Conservation (phyloP, 2,329 filamentous ascomycete species). For the Fusarium gaditjirri region DNA sequence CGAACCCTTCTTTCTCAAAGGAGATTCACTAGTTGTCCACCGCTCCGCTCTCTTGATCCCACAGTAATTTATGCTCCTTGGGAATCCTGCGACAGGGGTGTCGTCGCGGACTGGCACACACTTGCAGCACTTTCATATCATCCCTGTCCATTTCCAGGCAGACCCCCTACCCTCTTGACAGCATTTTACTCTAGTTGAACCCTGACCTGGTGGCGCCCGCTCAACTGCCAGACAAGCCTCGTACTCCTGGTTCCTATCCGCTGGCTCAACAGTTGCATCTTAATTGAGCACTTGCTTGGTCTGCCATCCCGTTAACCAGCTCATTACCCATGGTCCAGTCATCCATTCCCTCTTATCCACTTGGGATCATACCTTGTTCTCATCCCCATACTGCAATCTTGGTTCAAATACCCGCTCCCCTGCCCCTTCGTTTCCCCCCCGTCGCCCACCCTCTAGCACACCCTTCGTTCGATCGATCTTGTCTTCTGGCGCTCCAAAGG, state of each 20-base stretch:
- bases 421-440: slow-evolving; percentile 47
- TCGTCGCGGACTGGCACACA: slow-evolving; percentile 34
- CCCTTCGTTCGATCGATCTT: slow-evolving; percentile 46
- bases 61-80: slow-evolving; percentile 39
- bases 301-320: slow-evolving; percentile 45
- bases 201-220: slow-evolving; percentile 32
- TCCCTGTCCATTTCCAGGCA: slow-evolving; percentile 34
- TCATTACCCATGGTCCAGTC: slow-evolving; percentile 44
- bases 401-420: slow-evolving; percentile 51
- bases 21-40: slow-evolving; percentile 37
- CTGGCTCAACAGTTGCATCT: slow-evolving; percentile 35
- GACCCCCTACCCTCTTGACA: slow-evolving; percentile 22
- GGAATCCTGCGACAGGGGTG: slow-evolving; percentile 39
- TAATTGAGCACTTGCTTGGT: slow-evolving; percentile 36
- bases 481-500: slow-evolving; percentile 42
- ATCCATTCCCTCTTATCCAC: slow-evolving; percentile 47
- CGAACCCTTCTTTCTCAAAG: slow-evolving; percentile 24
- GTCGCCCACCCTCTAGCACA: slow-evolving; percentile 44
- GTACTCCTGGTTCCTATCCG: slow-evolving; percentile 38
- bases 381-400: slow-evolving; percentile 46
- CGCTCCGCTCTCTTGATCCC: slow-evolving; percentile 40
- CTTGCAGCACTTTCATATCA: slow-evolving; percentile 37
- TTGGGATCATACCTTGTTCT: slow-evolving; percentile 48
- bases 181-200: slow-evolving; percentile 20
- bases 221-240: slow-evolving; percentile 43